These are phyloP conservation scores for Calocybe gambosa DNA, from an alignment of 1,284 basidiomycete species.

Conservation along the genomic window DNA sequence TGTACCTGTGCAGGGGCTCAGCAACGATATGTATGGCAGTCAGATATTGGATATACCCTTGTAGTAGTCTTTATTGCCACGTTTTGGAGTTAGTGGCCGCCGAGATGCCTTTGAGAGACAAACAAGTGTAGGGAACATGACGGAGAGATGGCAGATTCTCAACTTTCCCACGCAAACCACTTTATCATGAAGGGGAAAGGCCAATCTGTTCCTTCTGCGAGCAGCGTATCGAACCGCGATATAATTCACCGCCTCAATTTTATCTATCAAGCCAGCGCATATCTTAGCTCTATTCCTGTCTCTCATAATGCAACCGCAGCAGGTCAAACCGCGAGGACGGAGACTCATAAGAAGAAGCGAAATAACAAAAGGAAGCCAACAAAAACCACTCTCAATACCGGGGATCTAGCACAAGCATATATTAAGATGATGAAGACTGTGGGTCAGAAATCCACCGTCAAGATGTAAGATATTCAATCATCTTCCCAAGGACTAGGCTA, in stretches of 20 bases:
- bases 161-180: no score
- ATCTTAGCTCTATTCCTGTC: constrained; percentile 42
- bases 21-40: neutral
- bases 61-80: constrained; percentile 90
- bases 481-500: neutral
- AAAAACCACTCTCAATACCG: constrained; percentile 24
- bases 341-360: constrained; percentile 5
- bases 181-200: constrained; percentile 56
- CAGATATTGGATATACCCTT: constrained; percentile 54
- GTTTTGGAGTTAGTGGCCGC: constrained; percentile 73
- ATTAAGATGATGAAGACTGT: constrained; percentile 62
- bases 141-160: no score
- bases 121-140: constrained; percentile 63
- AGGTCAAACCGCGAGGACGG: constrained; percentile 3
- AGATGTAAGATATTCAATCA: constrained; percentile 45
- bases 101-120: constrained; percentile 76
- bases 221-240: constrained; percentile 58
- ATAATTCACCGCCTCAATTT: constrained; percentile 78
- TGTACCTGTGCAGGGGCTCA: constrained; percentile 49
- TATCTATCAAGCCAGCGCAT: constrained; percentile 73
- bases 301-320: constrained; percentile 2
- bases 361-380: constrained; percentile 24
- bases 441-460: constrained; percentile 67
- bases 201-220: constrained; percentile 38
- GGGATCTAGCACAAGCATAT: constrained; percentile 57